Base-by-base conservation (phyloP, 495 filamentous ascomycete genomes). In the Staphylotrichum tortipilum region DNA sequence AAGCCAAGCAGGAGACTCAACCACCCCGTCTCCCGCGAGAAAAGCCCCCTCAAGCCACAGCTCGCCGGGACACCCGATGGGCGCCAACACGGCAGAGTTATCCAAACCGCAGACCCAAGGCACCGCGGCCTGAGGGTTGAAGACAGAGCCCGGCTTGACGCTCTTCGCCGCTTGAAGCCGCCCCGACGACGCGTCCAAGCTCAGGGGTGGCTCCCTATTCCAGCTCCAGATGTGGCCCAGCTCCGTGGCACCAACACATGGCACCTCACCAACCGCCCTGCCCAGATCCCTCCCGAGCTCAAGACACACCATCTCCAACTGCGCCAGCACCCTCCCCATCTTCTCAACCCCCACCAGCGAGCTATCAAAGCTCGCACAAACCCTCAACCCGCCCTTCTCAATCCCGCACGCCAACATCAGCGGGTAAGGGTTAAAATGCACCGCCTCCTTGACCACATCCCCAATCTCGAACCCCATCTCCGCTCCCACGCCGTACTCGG, bases 1-100 rank as follows among this genome's bases (percentile, higher is more conserved):
- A 1, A 58, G 34, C 56, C 56, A 58, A 1, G 48, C 14, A 7
- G 56, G 57, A 21, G 41, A 52, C 4, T 52, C 29, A 2, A 78
- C 51, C 3, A 38, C 40, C 43, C 83, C 76, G 3, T 74, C 71
- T 4, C 82, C 73, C 45, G 89, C 86, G 33, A 86, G 70, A 24
- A 10, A 66, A 54, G 8, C 84, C 80, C 30, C 75, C 24, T 81
- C 82, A 12, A 91, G 73, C 60, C 82, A 86, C 4, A 94, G 75
- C 60, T 94, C 88, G 6, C 88, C 88, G 29, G 85, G 65, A 7
- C 75, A 77, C 8, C 88, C 88, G 8, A 83, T 72, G 7, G 86
- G 64, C 6, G 82, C 78, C 9, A 83, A 77, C 15, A 40, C 48
- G 14, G 56, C 17, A 1, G 62, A 44, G 24, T 58, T 52, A 9